Percentiles rank a stretch among this genome's conserved stretches.
Conservation (phyloP, 345 rosid genomes). For the Populus alba region DNA sequence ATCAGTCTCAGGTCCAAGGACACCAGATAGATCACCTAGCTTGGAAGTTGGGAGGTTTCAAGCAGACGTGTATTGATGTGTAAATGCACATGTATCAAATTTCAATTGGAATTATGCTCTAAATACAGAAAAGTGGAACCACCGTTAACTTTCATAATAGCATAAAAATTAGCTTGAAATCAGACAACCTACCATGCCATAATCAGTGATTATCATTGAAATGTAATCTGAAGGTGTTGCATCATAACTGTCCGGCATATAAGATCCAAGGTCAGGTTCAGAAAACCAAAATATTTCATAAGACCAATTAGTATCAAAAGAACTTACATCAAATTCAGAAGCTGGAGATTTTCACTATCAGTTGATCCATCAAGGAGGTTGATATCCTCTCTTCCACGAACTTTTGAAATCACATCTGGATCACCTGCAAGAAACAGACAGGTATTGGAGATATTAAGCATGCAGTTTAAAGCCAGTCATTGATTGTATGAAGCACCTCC, state of each 20-base stretch:
- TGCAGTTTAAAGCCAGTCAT: neutral
- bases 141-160: neutral
- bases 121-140: neutral
- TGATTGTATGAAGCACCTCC: neutral
- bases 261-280: slow-evolving; percentile 13
- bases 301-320: neutral
- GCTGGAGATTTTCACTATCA: slow-evolving; percentile 65
- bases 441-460: neutral
- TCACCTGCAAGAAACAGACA: slow-evolving; percentile 55
- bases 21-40: neutral
- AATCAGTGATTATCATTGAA: slow-evolving; percentile 87
- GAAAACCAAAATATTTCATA: slow-evolving; percentile 9
- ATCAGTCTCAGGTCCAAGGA: neutral
- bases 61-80: neutral
- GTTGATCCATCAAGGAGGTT: slow-evolving; percentile 53
- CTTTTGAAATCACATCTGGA: slow-evolving; percentile 77
- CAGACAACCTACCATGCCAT: slow-evolving; percentile 79
- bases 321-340: slow-evolving; percentile 71
- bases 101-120: neutral
- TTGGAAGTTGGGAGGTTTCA: neutral
- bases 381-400: slow-evolving; percentile 64
- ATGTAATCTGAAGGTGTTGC: slow-evolving; percentile 89
- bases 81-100: neutral
- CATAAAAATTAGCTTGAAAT: neutral
- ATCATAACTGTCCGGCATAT: slow-evolving; percentile 59